Evolutionary conservation across 2,329 filamentous ascomycete species (phyloP).

Genomic region (Arachnopeziza araneosa): DNA sequence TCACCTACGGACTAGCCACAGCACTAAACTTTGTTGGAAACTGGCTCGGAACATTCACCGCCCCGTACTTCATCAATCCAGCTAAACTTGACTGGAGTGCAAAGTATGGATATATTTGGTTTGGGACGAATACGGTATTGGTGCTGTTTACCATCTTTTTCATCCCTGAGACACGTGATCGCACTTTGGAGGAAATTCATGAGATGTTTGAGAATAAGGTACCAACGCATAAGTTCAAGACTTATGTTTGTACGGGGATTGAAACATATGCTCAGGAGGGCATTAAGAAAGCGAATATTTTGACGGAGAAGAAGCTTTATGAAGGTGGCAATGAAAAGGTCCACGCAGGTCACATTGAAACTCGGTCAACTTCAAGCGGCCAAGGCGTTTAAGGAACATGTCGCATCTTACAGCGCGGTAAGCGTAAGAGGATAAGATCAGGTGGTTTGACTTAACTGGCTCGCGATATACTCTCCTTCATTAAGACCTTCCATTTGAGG

Average conservation of each 20-base stretch:
- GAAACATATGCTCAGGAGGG: slow-evolving; percentile 4
- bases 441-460: no score
- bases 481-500: no score
- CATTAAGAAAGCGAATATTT: slow-evolving; percentile 3
- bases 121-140: slow-evolving; percentile 32
- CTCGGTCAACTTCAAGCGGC: no score
- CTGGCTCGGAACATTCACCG: slow-evolving; percentile 36
- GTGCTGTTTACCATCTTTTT: slow-evolving; percentile 30
- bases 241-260: slow-evolving; percentile 7
- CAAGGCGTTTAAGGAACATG: no score
- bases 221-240: slow-evolving; percentile 5
- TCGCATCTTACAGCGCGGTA: no score
- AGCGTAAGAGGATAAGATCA: no score
- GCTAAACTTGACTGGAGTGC: slow-evolving; percentile 32
- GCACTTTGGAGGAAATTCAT: slow-evolving; percentile 13
- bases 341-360: background rate
- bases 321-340: background rate
- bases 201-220: slow-evolving; percentile 12
- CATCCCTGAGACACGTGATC: slow-evolving; percentile 14
- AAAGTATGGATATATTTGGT: slow-evolving; percentile 36
- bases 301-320: background rate
- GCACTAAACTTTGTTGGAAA: slow-evolving; percentile 37
- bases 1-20: slow-evolving; percentile 35
- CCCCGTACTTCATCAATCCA: slow-evolving; percentile 40
- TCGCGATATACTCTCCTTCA: no score